Evolutionary conservation across 495 filamentous ascomycete genomes (phyloP), one percentile per base, ranked within the genome.

Genomic region (Daldinia decipiens): DNA sequence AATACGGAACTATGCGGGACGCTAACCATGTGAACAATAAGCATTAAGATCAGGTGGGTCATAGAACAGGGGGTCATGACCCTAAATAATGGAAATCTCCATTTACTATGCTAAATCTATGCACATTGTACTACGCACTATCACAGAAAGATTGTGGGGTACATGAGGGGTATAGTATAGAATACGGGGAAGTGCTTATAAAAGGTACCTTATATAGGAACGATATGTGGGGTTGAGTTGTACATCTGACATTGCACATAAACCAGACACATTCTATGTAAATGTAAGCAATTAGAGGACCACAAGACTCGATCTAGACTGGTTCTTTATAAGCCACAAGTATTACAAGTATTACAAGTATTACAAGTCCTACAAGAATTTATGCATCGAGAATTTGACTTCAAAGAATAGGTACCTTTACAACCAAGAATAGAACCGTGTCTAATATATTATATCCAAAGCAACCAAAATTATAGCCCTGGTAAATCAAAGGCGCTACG

Each of bases 1-100:
- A 57, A 40, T 59, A 53, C 55, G 55, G 60, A 50, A 52, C 50
- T 36, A 65, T 61, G 55, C 50, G 47, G 27, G 50, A 27, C 50
- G 29, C 26, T 15, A 12, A 40, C 19, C 67, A 70, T 70, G 61
- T 70, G 67, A 70, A 56, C 67, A 65, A 57, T 57, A 31, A 59
- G 34, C 32, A 52, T 57, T 45, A 19, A 50, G 57, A 65, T 65
- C 51, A 62, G 51, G 40, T 45, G 68, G 68, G 62, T 66, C 68
- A 62, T 15, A 38, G 12, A 31, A 26, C 59, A 69, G 34, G 59
- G 65, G 54, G 31, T 24, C 8, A 47, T 47, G 43, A 47, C 43
- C 19, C 43, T 47, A 47, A 47, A 24, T 47, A 47, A 47, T 24
- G 17, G 43, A 47, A 47, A 21, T 47, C 43, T 11, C 2, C 19